Evolutionary conservation across 192 early-diverging fungal species (phyloP).

Genomic region (Rhizoclosmatium globosum): DNA sequence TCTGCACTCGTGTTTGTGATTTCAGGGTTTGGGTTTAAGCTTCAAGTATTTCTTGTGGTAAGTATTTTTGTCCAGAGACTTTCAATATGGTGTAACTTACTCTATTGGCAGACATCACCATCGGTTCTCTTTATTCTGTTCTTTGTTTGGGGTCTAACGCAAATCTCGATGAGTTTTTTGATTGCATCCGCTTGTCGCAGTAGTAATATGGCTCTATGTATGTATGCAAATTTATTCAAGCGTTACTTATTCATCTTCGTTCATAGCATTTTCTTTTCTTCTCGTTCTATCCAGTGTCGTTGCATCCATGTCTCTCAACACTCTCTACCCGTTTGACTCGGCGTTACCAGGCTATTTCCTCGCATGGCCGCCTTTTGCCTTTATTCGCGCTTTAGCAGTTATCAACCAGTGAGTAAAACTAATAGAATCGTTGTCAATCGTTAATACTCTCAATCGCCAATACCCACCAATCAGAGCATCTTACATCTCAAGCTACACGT

Average conservation of each 20-base stretch:
- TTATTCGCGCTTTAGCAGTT: slow-evolving; percentile 62
- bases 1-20: slow-evolving; percentile 44
- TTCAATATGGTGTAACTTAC: too few species aligned
- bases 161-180: slow-evolving; percentile 73
- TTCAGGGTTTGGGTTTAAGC: slow-evolving; percentile 56
- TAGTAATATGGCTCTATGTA: slow-evolving; percentile 60
- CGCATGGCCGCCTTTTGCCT: slow-evolving; percentile 80
- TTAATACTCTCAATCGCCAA: background rate
- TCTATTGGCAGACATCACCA: slow-evolving; percentile 5
- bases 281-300: slow-evolving; percentile 73
- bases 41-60: slow-evolving; percentile 64
- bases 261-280: slow-evolving; percentile 65
- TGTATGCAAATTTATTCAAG: background rate
- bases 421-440: too few species aligned
- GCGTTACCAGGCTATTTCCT: slow-evolving; percentile 55
- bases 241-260: background rate
- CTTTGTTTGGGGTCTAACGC: slow-evolving; percentile 70
- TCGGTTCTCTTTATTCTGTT: slow-evolving; percentile 60
- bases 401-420: slow-evolving; percentile 48
- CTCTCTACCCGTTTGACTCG: slow-evolving; percentile 45
- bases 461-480: slow-evolving; percentile 8
- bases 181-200: slow-evolving; percentile 68
- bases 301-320: slow-evolving; percentile 60
- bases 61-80: background rate
- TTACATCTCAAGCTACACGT: slow-evolving; percentile 44